A percentile compares a stretch with the other conserved stretches of the same genome.
phyloP scores from a whole-genome alignment of 306 rosid species.

The Medicago arabica region DNA sequence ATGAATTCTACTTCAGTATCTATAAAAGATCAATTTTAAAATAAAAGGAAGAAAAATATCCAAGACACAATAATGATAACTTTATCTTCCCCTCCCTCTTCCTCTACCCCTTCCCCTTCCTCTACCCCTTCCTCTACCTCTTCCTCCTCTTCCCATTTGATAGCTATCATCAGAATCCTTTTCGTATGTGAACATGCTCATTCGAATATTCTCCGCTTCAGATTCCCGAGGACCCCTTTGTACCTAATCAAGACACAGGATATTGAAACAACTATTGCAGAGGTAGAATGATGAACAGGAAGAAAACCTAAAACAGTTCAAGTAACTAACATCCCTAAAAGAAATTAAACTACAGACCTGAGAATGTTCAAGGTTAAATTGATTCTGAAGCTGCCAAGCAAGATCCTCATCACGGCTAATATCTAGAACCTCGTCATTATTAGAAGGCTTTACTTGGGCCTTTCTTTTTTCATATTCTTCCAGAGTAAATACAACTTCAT shows the following conservation, averaged over 20 bases:
- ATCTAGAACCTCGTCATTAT: conserved; percentile 35
- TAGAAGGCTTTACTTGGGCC: conserved; percentile 53
- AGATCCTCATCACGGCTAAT: conserved; percentile 66
- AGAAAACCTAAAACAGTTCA: conserved; percentile 10
- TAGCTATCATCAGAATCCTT: conserved; percentile 51
- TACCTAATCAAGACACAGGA: conserved; percentile 53
- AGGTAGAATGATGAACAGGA: conserved; percentile 3
- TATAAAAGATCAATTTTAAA: too few relatives aligned
- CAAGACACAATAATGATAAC: conserved; percentile 20
- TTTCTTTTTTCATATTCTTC: conserved; percentile 77
- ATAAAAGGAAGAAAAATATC: conserved; percentile 16
- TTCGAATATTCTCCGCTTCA: conserved; percentile 64
- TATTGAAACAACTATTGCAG: conserved; percentile 10
- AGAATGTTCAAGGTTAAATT: conserved; percentile 70
- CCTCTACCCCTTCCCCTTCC: conserved; percentile 49
- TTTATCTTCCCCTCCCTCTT: conserved; percentile 44
- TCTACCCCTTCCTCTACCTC: conserved; percentile 46
- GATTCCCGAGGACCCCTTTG: conserved; percentile 45
- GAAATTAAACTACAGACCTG: conserved; percentile 51
- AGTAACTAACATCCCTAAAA: background rate
- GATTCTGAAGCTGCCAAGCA: conserved; percentile 87
- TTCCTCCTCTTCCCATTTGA: conserved; percentile 47
- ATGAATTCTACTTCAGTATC: conserved; percentile 6
- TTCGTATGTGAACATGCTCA: conserved; percentile 79
- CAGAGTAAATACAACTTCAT: conserved; percentile 60